A percentile compares a stretch with the other conserved stretches of the same genome.
These are phyloP conservation scores for Lithospermum erythrorhizon DNA, from an alignment of 257 asterid species.

Conservation along the genomic window DNA sequence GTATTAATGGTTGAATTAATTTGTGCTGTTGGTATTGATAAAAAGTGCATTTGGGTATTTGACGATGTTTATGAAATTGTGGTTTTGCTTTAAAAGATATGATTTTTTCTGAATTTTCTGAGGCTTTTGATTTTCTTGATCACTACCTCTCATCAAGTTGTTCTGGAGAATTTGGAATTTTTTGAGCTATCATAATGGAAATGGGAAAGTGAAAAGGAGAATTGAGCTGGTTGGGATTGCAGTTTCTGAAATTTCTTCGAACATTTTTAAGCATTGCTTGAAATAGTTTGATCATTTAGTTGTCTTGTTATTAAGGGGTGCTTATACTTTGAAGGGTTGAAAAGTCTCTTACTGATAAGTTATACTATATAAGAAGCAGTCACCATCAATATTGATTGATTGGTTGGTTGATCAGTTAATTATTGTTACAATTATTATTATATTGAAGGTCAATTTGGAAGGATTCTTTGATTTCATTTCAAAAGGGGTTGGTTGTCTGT, in stretches of 20 bases:
- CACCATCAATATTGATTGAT: constrained; percentile 32
- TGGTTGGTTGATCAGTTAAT: constrained; percentile 1
- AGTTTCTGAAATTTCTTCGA: too few relatives aligned
- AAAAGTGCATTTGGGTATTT: constrained; percentile 5
- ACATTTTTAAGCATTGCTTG: too few relatives aligned
- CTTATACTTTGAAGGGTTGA: constrained; percentile 7
- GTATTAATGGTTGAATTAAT: too few relatives aligned
- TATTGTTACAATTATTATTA: too few relatives aligned
- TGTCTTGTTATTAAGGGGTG: neutral
- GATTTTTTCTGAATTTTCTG: too few relatives aligned
- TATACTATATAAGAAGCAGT: constrained; percentile 26
- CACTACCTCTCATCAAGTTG: too few relatives aligned
- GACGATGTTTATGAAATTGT: constrained; percentile 10
- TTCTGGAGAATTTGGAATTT: too few relatives aligned
- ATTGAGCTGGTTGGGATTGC: too few relatives aligned
- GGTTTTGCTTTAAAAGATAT: constrained; percentile 11
- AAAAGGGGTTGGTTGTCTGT: neutral
- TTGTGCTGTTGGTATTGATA: too few relatives aligned
- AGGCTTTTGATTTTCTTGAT: too few relatives aligned
- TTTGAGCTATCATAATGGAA: too few relatives aligned
- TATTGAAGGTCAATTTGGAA: constrained; percentile 22
- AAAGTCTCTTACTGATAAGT: constrained; percentile 15
- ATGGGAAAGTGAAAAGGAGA: too few relatives aligned
- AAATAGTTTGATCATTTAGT: neutral
- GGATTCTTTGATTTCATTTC: constrained; percentile 7